Conservation (phyloP, 495 filamentous ascomycete genomes). For the Jackrogersella minutella region DNA sequence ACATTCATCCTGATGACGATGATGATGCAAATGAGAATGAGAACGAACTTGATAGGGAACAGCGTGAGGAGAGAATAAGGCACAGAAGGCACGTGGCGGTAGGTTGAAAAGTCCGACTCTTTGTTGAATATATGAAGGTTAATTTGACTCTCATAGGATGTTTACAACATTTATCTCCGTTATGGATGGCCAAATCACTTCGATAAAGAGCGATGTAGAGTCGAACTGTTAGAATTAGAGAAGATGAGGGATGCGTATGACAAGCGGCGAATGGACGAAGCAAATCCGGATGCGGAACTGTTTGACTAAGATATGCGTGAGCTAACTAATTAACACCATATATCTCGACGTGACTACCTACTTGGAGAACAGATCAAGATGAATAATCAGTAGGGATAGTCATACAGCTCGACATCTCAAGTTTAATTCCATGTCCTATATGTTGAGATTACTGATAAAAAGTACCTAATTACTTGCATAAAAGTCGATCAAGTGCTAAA, state of each 20-base stretch:
- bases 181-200: slow-evolving; percentile 16
- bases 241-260: not conserved
- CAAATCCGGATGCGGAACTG: slow-evolving; percentile 1
- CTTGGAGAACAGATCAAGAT: too few species aligned
- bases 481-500: too few species aligned
- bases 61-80: not conserved
- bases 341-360: too few species aligned
- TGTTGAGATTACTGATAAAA: too few species aligned
- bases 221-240: slow-evolving; percentile 8
- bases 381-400: too few species aligned
- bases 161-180: slow-evolving; percentile 16
- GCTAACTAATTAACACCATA: too few species aligned
- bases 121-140: not conserved
- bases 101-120: not conserved
- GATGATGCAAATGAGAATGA: not conserved
- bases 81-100: not conserved
- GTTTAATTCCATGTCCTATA: too few species aligned
- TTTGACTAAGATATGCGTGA: slow-evolving; percentile 3
- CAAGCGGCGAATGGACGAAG: not conserved
- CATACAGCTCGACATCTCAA: too few species aligned
- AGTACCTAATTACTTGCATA: too few species aligned
- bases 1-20: not conserved
- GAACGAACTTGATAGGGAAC: not conserved
- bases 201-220: slow-evolving; percentile 12
- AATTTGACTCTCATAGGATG: slow-evolving; percentile 1